phyloP scores from a whole-genome alignment of 495 filamentous ascomycete species.

The Penicillium waksmanii region DNA sequence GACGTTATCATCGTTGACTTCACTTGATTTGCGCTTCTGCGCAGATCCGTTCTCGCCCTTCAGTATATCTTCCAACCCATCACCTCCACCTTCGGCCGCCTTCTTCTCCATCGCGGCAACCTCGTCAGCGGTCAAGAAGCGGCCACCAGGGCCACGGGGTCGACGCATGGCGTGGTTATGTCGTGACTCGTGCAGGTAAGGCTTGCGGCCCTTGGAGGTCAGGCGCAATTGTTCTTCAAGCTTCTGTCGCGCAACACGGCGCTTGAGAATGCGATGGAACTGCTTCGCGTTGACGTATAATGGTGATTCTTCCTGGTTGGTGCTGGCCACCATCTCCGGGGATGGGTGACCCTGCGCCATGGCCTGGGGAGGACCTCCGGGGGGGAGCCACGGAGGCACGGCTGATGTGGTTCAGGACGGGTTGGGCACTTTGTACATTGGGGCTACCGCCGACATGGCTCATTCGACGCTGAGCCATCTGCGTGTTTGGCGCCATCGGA shows the following conservation, averaged over 20 bases:
- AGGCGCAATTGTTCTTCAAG: conserved; percentile 88
- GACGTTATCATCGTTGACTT: conserved; percentile 44
- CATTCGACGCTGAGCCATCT: conserved; percentile 53
- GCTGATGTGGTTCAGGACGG: conserved; percentile 53
- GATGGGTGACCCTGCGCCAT: conserved; percentile 72
- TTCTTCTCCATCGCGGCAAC: conserved; percentile 84
- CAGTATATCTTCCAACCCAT: conserved; percentile 28
- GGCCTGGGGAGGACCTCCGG: conserved; percentile 54
- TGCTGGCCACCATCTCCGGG: conserved; percentile 75
- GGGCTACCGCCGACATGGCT: conserved; percentile 56
- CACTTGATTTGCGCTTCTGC: conserved; percentile 58
- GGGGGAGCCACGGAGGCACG: conserved; percentile 50
- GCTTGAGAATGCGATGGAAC: conserved; percentile 95
- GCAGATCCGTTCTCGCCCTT: conserved; percentile 39
- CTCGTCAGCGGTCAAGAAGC: conserved; percentile 98
- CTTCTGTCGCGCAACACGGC: conserved; percentile 88
- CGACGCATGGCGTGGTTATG: conserved; percentile 99
- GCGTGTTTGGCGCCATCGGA: conserved; percentile 46
- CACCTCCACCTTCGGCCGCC: conserved; percentile 32
- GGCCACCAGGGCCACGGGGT: conserved; percentile 91
- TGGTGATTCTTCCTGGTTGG: conserved; percentile 82
- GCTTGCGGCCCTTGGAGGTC: conserved; percentile 93
- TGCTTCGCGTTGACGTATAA: conserved; percentile 99
- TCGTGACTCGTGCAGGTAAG: conserved; percentile 97
- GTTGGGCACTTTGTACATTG: conserved; percentile 47